These are phyloP conservation scores for Globisporangium recalcitrans DNA, from an alignment of 352 stramenopile genomes.

Conservation along the genomic window DNA sequence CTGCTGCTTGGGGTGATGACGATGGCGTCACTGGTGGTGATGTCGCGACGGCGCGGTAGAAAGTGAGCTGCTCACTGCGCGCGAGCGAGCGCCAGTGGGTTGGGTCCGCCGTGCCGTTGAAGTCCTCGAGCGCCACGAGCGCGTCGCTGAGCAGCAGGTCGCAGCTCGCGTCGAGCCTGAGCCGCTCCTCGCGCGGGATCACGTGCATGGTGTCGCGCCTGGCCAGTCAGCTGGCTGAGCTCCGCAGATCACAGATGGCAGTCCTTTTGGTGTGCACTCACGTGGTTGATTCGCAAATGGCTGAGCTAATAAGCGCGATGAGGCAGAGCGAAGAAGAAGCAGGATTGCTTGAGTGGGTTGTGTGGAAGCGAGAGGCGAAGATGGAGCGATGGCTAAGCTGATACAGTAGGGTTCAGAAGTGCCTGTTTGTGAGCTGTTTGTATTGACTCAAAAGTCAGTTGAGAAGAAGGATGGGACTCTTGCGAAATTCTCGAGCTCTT, in stretches of 20 bases:
- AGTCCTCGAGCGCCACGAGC: constrained; percentile 32
- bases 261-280: background rate
- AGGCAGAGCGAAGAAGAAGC: background rate
- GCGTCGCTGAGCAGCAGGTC: constrained; percentile 44
- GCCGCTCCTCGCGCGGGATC: constrained; percentile 33
- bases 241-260: background rate
- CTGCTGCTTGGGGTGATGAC: background rate
- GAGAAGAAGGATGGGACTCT: background rate
- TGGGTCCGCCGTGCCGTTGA: constrained; percentile 31
- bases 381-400: background rate
- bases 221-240: background rate
- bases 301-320: background rate
- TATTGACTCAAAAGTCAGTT: background rate
- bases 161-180: constrained; percentile 34
- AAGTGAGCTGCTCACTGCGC: constrained; percentile 33
- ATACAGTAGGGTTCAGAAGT: background rate
- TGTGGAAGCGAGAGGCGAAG: background rate
- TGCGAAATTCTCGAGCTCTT: too few species aligned
- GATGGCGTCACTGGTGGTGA: background rate
- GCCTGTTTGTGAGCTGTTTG: background rate
- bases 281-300: background rate
- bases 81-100: constrained; percentile 31
- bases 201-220: constrained; percentile 3
- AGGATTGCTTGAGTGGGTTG: background rate
- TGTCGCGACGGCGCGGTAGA: constrained; percentile 22